phyloP scores from a whole-genome alignment of 108 stramenopile genomes.

The Pseudonitzschia multistriata region DNA sequence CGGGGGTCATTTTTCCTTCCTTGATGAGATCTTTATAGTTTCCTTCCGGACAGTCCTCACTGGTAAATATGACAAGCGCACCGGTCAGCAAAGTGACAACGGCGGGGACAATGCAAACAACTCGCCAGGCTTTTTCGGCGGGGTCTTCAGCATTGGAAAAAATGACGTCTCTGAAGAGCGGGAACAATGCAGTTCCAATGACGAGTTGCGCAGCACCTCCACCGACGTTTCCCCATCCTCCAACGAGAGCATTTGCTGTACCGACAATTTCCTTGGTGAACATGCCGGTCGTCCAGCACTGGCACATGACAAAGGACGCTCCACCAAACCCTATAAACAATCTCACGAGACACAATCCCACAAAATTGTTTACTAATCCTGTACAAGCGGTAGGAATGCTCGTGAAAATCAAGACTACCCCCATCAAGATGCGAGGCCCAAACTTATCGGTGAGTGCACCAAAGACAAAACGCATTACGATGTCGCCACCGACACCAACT shows the following conservation, averaged over 20 bases:
- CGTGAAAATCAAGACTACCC: constrained; percentile 44
- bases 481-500: constrained; percentile 40
- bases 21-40: too few relatives aligned
- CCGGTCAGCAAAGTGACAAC: constrained; percentile 41
- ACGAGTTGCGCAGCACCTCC: constrained; percentile 57
- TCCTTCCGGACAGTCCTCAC: too few relatives aligned
- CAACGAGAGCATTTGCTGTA: constrained; percentile 69
- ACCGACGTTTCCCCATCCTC: constrained; percentile 81
- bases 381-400: constrained; percentile 70
- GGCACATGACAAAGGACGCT: constrained; percentile 69
- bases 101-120: constrained; percentile 68
- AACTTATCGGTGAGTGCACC: constrained; percentile 84
- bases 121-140: constrained; percentile 64
- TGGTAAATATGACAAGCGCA: constrained; percentile 34
- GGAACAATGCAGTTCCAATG: constrained; percentile 55
- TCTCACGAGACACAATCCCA: constrained; percentile 47
- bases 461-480: constrained; percentile 67
- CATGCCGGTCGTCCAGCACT: constrained; percentile 73
- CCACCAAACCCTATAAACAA: constrained; percentile 74
- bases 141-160: constrained; percentile 13
- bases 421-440: constrained; percentile 71
- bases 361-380: constrained; percentile 59
- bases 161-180: constrained; percentile 38
- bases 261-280: constrained; percentile 67
- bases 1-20: too few relatives aligned